Evolutionary conservation across 2,329 filamentous ascomycete species (phyloP), one percentile per base, ranked within the genome.

Genomic region (Coniochaeta sp.): DNA sequence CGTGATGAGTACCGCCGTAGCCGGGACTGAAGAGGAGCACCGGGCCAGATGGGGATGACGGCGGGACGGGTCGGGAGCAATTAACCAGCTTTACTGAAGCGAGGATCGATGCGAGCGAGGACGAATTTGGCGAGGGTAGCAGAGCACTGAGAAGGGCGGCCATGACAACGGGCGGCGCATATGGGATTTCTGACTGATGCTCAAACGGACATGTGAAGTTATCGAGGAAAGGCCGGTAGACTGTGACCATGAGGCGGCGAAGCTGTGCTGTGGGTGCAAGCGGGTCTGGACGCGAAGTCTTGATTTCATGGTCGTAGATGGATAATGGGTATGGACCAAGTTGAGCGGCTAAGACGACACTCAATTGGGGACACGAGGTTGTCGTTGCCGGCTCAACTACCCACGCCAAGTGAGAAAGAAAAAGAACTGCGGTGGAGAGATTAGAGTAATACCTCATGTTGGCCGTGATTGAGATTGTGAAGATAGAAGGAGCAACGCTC

Each of bases 291-390:
- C 54, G 54, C 10, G 28, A 56, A 34, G 54, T 56, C n/a, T 56
- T 56, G 54, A 56, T 26, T 56, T 56, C 54, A 34, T 56, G 54
- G 54, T 34, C 32, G 54, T 56, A 56, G 54, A 56, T 56, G 54
- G 54, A 56, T 26, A 56, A 26, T 56, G 54, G 54, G 30, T 56
- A 34, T 19, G 4, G 54, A 56, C 54, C 54, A 56, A 56, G 54
- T 56, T 32, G 54, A 4, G 54, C 54, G n/a, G 54, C 8, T 36
- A 56, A 34, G 54, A 56, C 54, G 54, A 34, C 54, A 56, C 34
- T 19, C 28, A 8, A 32, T n/a, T 56, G 54, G 26, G 54, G 30
- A 32, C 30, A 5, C 5, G 30, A 32, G 10, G 30, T 32, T 10
- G 30, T 32, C 30, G 30, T 10, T 32, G 5, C 5, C 30, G 30